A percentile compares a stretch with the other conserved stretches of the same genome.
Evolutionary conservation across 2,329 filamentous ascomycete genomes (phyloP).

Genomic region (Volutella citrinella): DNA sequence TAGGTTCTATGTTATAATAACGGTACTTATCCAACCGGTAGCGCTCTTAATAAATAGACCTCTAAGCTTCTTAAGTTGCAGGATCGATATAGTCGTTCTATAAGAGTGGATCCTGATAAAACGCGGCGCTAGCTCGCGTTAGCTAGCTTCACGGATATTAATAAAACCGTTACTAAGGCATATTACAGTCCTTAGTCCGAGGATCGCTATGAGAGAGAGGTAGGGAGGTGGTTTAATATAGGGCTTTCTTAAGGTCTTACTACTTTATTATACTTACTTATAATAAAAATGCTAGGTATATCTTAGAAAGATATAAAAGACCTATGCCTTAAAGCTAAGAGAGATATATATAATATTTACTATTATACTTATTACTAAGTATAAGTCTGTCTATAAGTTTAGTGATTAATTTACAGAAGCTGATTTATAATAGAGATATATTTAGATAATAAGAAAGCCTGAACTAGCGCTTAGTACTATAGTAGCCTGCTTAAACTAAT

Average conservation of each 20-base stretch:
- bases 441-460: constrained; percentile 4
- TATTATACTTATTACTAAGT: constrained; percentile 68
- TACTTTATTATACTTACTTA: constrained; percentile 64
- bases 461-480: no score
- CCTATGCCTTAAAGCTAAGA: constrained; percentile 59
- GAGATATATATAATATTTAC: constrained; percentile 63
- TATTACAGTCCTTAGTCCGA: constrained; percentile 68
- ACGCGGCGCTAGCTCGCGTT: constrained; percentile 57
- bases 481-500: no score
- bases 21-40: constrained; percentile 52
- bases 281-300: constrained; percentile 47
- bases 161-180: constrained; percentile 61
- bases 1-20: constrained; percentile 69
- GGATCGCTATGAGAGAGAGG: constrained; percentile 59
- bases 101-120: constrained; percentile 26
- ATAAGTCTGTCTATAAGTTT: constrained; percentile 48
- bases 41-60: constrained; percentile 46
- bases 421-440: constrained; percentile 2
- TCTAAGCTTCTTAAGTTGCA: neutral
- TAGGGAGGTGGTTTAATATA: constrained; percentile 76
- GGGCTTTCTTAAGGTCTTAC: constrained; percentile 68
- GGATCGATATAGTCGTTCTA: neutral
- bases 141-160: constrained; percentile 73
- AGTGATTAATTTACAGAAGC: neutral
- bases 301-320: constrained; percentile 56